Evolutionary conservation across 2,329 filamentous ascomycete genomes (phyloP), one percentile per base, ranked within the genome.

Genomic region (Aureobasidium melanogenum): DNA sequence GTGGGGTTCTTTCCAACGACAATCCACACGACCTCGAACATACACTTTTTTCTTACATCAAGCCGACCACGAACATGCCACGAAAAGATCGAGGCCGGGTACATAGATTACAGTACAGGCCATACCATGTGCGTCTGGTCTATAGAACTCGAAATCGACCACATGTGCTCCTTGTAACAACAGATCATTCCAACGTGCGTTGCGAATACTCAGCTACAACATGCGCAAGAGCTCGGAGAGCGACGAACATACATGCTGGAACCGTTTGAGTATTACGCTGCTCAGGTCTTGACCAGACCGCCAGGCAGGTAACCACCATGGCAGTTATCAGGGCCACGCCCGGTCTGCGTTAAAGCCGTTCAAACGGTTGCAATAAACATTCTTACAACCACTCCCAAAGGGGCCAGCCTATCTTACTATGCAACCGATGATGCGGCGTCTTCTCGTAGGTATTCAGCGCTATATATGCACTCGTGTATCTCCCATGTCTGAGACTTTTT

Each of bases 351-450:
- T 50, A 44, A 50, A 48, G 56, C 56, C 56, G 56, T 59, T 59
- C 17, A 12, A 59, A 50, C 56, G 56, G 43, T 32, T 34, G 44
- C 34, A 48, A 50, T 59, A 59, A 59, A 59, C 56, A 48, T 34
- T 59, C 43, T 26, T 50, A 26, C 26, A 32, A 50, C 32, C 32
- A 36, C 56, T 59, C 56, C 56, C 56, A 59, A 59, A 59, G 56
- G 56, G 56, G 56, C 44, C 56, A 50, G 44, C 56, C 56, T 50
- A 50, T 59, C 56, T 59, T 10, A 47, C 34, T 50, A 59, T 59
- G 43, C 34, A 22, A 50, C 28, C 32, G 44, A 50, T 57, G 54
- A 57, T 41, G 30, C 54, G 39, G 41, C 28, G 5, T 38, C 54
- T 47, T 57, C 41, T 57, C 41, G 41, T 26, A 10, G 15, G 30